Evolutionary conservation across 2,329 filamentous ascomycete genomes (phyloP).

Genomic region (Penicillium sp.): DNA sequence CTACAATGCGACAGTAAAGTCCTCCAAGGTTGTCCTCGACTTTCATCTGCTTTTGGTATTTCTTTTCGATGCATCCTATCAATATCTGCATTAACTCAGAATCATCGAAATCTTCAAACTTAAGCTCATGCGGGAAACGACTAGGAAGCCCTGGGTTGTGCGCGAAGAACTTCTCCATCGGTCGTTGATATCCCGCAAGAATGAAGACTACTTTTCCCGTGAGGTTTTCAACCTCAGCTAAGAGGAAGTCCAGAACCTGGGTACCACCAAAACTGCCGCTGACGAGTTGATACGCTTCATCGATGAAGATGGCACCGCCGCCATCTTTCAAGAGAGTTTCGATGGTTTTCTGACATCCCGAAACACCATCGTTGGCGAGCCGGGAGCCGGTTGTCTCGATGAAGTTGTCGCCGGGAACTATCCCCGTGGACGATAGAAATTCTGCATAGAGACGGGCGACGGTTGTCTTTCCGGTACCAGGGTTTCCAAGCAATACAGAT

Average conservation of each 20-base stretch:
- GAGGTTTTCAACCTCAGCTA: conserved; percentile 70
- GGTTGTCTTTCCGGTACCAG: conserved; percentile 76
- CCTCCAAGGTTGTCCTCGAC: conserved; percentile 59
- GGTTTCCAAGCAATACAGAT: conserved; percentile 66
- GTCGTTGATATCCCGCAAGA: conserved; percentile 68
- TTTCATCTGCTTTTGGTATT: conserved; percentile 56
- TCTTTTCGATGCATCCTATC: conserved; percentile 51
- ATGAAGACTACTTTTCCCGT: conserved; percentile 69
- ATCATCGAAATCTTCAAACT: conserved; percentile 69
- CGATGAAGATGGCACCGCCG: conserved; percentile 72
- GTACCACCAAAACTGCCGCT: conserved; percentile 56
- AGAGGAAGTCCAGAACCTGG: conserved; percentile 66
- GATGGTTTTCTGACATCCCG: conserved; percentile 57
- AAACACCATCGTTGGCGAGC: conserved; percentile 62
- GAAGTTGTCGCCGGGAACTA: conserved; percentile 60
- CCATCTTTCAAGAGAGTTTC: conserved; percentile 56
- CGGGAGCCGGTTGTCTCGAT: conserved; percentile 67
- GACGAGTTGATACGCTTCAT: conserved; percentile 74
- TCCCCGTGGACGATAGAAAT: conserved; percentile 61
- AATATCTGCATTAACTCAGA: conserved; percentile 64
- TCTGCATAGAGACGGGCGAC: conserved; percentile 68
- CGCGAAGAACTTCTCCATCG: conserved; percentile 74
- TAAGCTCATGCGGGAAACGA: conserved; percentile 64
- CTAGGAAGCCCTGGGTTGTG: conserved; percentile 71
- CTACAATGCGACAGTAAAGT: conserved; percentile 62